A percentile compares a stretch with the other conserved stretches of the same genome.
Conservation (phyloP, 2,329 filamentous ascomycete genomes). For the Beauveria asiatica region DNA sequence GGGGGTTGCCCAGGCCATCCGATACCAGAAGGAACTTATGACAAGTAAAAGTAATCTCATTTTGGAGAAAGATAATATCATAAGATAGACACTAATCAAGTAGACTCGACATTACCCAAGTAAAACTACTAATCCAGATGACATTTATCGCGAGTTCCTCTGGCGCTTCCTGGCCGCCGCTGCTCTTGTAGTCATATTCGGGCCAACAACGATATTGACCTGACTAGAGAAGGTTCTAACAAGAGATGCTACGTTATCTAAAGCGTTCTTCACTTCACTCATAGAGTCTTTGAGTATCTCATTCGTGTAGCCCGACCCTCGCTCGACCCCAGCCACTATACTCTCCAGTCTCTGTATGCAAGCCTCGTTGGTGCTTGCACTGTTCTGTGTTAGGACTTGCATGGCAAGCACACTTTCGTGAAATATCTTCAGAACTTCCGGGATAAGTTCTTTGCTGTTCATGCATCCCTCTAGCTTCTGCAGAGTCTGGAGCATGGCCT, state of each 20-base stretch:
- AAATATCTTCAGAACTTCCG: too few species aligned
- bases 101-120: too few species aligned
- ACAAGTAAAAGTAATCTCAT: neutral
- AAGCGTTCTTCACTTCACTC: too few species aligned
- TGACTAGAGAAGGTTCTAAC: neutral
- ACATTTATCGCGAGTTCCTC: too few species aligned
- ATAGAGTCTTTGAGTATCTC: neutral
- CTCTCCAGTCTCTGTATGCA: neutral
- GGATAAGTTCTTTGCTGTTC: neutral
- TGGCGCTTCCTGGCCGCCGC: neutral
- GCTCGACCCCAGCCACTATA: neutral
- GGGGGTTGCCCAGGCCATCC: neutral
- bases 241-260: neutral
- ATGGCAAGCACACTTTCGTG: too few species aligned
- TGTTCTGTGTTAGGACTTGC: too few species aligned
- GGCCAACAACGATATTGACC: neutral
- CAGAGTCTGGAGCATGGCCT: neutral
- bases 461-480: neutral
- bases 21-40: neutral
- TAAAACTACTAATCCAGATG: too few species aligned
- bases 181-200: neutral
- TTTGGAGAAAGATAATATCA: too few species aligned
- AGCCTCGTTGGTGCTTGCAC: neutral
- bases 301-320: neutral
- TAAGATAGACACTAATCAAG: too few species aligned